Evolutionary conservation across 768 basidiomycete genomes (phyloP).

Genomic region (Chalciporus sphaerocephalus): DNA sequence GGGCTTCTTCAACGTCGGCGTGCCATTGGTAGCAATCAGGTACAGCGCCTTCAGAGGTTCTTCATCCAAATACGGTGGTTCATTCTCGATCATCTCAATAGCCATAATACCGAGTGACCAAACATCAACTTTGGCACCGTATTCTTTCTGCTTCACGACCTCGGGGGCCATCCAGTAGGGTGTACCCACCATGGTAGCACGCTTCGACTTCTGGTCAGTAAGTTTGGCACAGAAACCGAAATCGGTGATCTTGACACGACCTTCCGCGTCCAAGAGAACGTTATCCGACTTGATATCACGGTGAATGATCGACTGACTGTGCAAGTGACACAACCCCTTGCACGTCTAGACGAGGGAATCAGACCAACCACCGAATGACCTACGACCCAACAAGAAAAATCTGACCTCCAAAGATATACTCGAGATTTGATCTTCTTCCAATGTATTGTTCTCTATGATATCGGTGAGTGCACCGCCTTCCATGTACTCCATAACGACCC

Average conservation of each 20-base stretch:
- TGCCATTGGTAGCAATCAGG: slow-evolving; percentile 96
- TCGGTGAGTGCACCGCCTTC: slow-evolving; percentile 96
- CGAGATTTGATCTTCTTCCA: slow-evolving; percentile 94
- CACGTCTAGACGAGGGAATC: slow-evolving; percentile 61
- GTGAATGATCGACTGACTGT: slow-evolving; percentile 92
- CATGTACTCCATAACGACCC: slow-evolving; percentile 99
- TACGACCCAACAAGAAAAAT: slow-evolving; percentile 2
- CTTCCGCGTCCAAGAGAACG: slow-evolving; percentile 86
- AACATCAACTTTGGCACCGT: slow-evolving; percentile 94
- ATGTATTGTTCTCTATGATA: slow-evolving; percentile 93
- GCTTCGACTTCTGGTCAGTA: slow-evolving; percentile 94
- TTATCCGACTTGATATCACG: slow-evolving; percentile 98
- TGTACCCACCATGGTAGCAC: slow-evolving; percentile 97
- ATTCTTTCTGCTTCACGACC: slow-evolving; percentile 95
- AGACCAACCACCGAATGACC: not conserved
- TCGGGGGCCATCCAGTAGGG: slow-evolving; percentile 99
- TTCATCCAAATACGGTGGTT: slow-evolving; percentile 93
- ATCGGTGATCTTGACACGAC: slow-evolving; percentile 96
- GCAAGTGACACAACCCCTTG: slow-evolving; percentile 88
- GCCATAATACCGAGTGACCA: slow-evolving; percentile 99
- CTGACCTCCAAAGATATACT: slow-evolving; percentile 88
- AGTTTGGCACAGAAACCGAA: slow-evolving; percentile 97
- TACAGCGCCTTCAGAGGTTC: slow-evolving; percentile 93
- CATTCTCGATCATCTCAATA: slow-evolving; percentile 98
- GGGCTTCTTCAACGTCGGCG: slow-evolving; percentile 95